Percentiles rank a stretch among this genome's conserved stretches.
These are phyloP conservation scores for Pseudogymnoascus sp. DNA, from an alignment of 2,329 filamentous ascomycete genomes.

Conservation along the genomic window DNA sequence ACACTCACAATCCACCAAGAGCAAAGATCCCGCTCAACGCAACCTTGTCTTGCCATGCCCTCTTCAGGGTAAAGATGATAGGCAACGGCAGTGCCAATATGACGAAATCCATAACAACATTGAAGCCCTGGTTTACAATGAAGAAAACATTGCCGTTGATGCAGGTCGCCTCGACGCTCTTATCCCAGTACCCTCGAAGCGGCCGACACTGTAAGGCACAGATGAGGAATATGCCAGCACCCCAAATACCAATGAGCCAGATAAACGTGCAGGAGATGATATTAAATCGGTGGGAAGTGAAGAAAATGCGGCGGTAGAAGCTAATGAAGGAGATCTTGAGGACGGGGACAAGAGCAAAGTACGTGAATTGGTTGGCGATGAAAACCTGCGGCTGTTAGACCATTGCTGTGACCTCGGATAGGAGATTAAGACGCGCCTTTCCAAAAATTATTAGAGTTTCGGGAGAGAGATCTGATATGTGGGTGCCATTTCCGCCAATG, in stretches of 20 bases:
- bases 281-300: slow-evolving; percentile 8
- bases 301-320: slow-evolving; percentile 4
- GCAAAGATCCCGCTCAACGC: slow-evolving; percentile 14
- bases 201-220: slow-evolving; percentile 18
- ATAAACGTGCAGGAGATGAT: slow-evolving; percentile 15
- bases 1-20: slow-evolving; percentile 14
- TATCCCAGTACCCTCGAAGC: slow-evolving; percentile 17
- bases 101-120: slow-evolving; percentile 13
- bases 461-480: background rate
- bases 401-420: too few species aligned
- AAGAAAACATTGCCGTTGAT: slow-evolving; percentile 15
- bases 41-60: slow-evolving; percentile 12
- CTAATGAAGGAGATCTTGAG: background rate
- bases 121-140: slow-evolving; percentile 15
- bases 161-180: slow-evolving; percentile 14
- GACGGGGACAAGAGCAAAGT: background rate
- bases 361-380: slow-evolving; percentile 1
- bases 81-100: slow-evolving; percentile 14
- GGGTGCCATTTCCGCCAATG: background rate
- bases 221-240: slow-evolving; percentile 9
- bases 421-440: background rate
- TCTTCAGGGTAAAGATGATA: slow-evolving; percentile 13
- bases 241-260: slow-evolving; percentile 16
- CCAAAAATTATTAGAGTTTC: background rate
- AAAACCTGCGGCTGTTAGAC: background rate